Percentiles rank a stretch among this genome's conserved stretches.
phyloP scores from a whole-genome alignment of 2,329 filamentous ascomycete species.

The Rhexocercosporidium sp. region DNA sequence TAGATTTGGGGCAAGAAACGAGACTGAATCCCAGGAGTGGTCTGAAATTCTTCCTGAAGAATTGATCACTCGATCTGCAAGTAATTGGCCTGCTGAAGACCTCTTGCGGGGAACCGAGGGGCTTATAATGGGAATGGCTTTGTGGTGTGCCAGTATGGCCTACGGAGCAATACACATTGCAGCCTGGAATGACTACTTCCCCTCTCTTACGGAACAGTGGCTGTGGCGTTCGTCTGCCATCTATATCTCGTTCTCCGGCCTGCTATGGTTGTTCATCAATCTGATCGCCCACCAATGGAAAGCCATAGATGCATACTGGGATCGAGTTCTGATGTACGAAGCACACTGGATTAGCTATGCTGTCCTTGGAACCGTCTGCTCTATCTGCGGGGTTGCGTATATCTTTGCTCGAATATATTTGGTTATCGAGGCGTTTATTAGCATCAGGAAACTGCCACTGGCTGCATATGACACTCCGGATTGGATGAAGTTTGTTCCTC shows the following conservation, averaged over 20 bases:
- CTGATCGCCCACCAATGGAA: not conserved
- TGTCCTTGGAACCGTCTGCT: not conserved
- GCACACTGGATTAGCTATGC: not conserved
- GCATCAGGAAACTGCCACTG: not conserved
- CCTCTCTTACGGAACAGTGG: not conserved
- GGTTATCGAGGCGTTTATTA: not conserved
- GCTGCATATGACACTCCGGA: not conserved
- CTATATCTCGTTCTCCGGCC: not conserved
- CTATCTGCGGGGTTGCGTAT: not conserved
- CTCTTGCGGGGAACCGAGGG: slow-evolving; percentile 22
- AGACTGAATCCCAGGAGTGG: not conserved
- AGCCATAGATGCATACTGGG: not conserved
- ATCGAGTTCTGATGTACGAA: slow-evolving; percentile 1
- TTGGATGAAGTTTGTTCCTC: not conserved
- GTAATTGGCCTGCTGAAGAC: slow-evolving; percentile 20
- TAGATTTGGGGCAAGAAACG: not conserved
- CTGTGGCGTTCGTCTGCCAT: not conserved
- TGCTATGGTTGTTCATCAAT: not conserved
- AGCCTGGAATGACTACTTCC: slow-evolving; percentile 28
- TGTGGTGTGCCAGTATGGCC: slow-evolving; percentile 21
- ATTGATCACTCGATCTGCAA: not conserved
- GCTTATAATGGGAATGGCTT: slow-evolving; percentile 20
- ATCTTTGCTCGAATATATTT: not conserved
- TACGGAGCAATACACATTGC: slow-evolving; percentile 24
- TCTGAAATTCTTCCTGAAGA: not conserved